Percentiles rank a stretch among this genome's conserved stretches.
Evolutionary conservation across 1,284 basidiomycete genomes (phyloP).

Genomic region (Sanghuangporus weigelae): DNA sequence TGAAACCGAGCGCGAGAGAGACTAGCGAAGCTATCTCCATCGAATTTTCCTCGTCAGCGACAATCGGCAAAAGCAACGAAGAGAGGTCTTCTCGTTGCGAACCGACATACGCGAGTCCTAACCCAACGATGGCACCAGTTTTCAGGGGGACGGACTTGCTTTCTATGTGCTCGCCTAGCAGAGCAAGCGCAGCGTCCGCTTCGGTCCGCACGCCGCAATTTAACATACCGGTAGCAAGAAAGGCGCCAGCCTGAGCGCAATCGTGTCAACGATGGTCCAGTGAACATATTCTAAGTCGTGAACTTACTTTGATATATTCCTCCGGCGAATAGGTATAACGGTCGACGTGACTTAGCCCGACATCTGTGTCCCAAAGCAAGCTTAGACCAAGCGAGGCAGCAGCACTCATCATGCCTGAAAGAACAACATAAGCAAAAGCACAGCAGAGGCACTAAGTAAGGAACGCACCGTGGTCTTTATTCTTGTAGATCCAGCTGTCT

Average conservation of each 20-base stretch:
- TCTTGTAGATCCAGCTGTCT: constrained; percentile 99
- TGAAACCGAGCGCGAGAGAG: constrained; percentile 87
- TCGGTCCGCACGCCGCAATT: constrained; percentile 90
- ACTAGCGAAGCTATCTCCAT: constrained; percentile 91
- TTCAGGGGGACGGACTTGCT: constrained; percentile 83
- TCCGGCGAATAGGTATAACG: constrained; percentile 97
- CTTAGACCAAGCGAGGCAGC: constrained; percentile 92
- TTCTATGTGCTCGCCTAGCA: constrained; percentile 89
- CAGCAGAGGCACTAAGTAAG: neutral
- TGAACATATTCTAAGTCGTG: neutral
- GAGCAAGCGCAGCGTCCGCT: constrained; percentile 88
- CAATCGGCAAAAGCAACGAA: constrained; percentile 70
- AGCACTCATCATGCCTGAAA: constrained; percentile 89
- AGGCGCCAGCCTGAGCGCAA: constrained; percentile 73
- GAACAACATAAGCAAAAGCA: neutral
- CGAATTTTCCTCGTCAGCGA: constrained; percentile 75
- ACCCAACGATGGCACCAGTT: constrained; percentile 84
- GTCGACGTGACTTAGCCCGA: constrained; percentile 92
- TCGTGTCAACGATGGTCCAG: constrained; percentile 1
- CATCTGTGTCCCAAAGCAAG: constrained; percentile 95
- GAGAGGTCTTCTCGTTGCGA: constrained; percentile 87
- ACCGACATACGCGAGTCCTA: constrained; percentile 93
- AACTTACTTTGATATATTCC: constrained; percentile 85
- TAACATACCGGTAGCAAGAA: constrained; percentile 92
- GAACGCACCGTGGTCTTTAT: constrained; percentile 86